These are phyloP conservation scores for Flammula alnicola DNA, from an alignment of 1,284 basidiomycete genomes.

Conservation along the genomic window DNA sequence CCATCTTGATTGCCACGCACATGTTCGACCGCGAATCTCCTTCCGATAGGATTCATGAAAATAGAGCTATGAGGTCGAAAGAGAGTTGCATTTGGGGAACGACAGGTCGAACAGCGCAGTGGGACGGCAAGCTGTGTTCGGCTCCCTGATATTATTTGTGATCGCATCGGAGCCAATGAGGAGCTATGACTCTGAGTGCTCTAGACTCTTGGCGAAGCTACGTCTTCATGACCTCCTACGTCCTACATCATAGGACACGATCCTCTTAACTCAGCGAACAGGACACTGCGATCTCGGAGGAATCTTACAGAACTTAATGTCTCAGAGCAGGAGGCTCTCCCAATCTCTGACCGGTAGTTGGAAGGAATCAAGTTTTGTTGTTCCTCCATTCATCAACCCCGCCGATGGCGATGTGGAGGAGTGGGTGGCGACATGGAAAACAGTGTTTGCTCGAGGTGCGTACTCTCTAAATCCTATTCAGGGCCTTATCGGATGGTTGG, in stretches of 20 bases:
- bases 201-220: neutral
- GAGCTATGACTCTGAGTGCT: neutral
- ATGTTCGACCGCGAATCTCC: neutral
- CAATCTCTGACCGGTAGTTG: slow-evolving; percentile 41
- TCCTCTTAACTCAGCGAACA: neutral
- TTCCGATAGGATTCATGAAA: too few species aligned
- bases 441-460: slow-evolving; percentile 58
- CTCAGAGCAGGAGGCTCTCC: slow-evolving; percentile 41
- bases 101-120: too few species aligned
- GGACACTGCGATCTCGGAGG: neutral
- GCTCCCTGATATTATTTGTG: too few species aligned
- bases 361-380: slow-evolving; percentile 27
- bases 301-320: slow-evolving; percentile 29
- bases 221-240: slow-evolving; percentile 3
- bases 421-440: slow-evolving; percentile 64
- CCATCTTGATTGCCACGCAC: neutral
- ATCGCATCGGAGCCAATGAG: slow-evolving; percentile 8
- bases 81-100: too few species aligned
- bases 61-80: too few species aligned
- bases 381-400: slow-evolving; percentile 25
- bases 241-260: slow-evolving; percentile 1
- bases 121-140: too few species aligned
- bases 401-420: slow-evolving; percentile 48
- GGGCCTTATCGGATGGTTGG: too few species aligned
- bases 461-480: neutral